phyloP scores from a whole-genome alignment of 1,284 basidiomycete species.

The Phylloboletellus chloephorus region DNA sequence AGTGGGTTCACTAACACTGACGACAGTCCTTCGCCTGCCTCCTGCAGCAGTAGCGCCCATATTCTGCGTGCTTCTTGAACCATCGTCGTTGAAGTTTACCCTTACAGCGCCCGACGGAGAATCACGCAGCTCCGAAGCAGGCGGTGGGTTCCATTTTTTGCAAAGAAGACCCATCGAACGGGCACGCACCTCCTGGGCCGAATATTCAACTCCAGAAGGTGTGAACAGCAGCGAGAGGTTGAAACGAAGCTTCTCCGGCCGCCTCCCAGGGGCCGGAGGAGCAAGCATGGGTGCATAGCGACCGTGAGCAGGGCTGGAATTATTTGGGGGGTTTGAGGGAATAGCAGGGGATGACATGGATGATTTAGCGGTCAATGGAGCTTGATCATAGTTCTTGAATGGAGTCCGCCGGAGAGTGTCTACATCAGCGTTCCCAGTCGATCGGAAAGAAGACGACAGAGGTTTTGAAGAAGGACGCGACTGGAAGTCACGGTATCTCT shows the following conservation, averaged over 20 bases:
- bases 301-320: slow-evolving; percentile 25
- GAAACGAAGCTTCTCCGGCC: slow-evolving; percentile 64
- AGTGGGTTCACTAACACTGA: slow-evolving; percentile 44
- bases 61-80: slow-evolving; percentile 40
- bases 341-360: slow-evolving; percentile 23
- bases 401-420: slow-evolving; percentile 49
- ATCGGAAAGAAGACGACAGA: slow-evolving; percentile 23
- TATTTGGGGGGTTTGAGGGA: slow-evolving; percentile 16
- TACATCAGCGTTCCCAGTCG: slow-evolving; percentile 28
- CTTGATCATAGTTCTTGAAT: slow-evolving; percentile 45
- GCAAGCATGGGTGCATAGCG: slow-evolving; percentile 66
- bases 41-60: slow-evolving; percentile 33
- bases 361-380: slow-evolving; percentile 28
- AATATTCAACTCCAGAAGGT: slow-evolving; percentile 62
- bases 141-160: slow-evolving; percentile 74
- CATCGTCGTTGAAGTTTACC: slow-evolving; percentile 53
- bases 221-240: slow-evolving; percentile 64
- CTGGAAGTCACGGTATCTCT: slow-evolving; percentile 79
- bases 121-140: slow-evolving; percentile 39
- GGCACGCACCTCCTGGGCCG: slow-evolving; percentile 70
- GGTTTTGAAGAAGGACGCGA: slow-evolving; percentile 38
- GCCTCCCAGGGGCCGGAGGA: slow-evolving; percentile 59
- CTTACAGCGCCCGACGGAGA: slow-evolving; percentile 30
- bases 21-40: slow-evolving; percentile 35
- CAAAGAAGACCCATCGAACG: slow-evolving; percentile 71